A percentile compares a stretch with the other conserved stretches of the same genome.
These are phyloP conservation scores for Penicillium sp. DNA, from an alignment of 2,329 filamentous ascomycete species.

Conservation along the genomic window DNA sequence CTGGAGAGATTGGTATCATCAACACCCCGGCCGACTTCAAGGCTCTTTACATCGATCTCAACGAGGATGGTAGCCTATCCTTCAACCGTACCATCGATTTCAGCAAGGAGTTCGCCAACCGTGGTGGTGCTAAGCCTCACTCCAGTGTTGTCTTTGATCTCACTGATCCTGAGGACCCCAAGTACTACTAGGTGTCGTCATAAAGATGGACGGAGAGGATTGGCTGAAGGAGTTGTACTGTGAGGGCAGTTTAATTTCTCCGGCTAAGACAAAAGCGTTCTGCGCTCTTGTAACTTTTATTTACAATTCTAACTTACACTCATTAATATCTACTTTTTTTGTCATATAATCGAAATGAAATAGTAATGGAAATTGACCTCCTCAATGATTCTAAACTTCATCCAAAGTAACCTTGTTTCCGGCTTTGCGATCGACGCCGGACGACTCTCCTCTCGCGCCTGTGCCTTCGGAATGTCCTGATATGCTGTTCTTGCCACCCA, in stretches of 20 bases:
- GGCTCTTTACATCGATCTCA: constrained; percentile 65
- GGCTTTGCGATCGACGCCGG: constrained; percentile 1
- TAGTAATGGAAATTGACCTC: neutral
- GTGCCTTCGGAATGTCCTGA: neutral
- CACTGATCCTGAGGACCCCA: constrained; percentile 57
- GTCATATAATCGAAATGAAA: neutral
- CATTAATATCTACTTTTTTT: neutral
- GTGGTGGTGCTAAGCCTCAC: constrained; percentile 63
- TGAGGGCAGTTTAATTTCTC: neutral
- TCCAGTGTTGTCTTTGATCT: constrained; percentile 61
- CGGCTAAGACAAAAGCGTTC: neutral
- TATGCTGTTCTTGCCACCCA: constrained; percentile 14
- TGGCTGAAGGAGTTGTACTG: constrained; percentile 5
- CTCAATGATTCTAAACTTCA: neutral
- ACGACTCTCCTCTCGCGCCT: neutral
- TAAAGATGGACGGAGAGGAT: neutral
- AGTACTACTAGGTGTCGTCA: constrained; percentile 29
- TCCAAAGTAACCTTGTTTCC: neutral
- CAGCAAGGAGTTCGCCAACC: constrained; percentile 55
- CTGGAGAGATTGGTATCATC: constrained; percentile 63
- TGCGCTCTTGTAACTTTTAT: constrained; percentile 1
- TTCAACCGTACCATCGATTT: constrained; percentile 68
- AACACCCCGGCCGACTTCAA: constrained; percentile 67
- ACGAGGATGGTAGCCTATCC: constrained; percentile 57
- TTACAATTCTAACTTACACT: constrained; percentile 2